Percentiles rank a stretch among this genome's conserved stretches.
phyloP scores from a whole-genome alignment of 495 filamentous ascomycete genomes.

The Penicillium paxilli region DNA sequence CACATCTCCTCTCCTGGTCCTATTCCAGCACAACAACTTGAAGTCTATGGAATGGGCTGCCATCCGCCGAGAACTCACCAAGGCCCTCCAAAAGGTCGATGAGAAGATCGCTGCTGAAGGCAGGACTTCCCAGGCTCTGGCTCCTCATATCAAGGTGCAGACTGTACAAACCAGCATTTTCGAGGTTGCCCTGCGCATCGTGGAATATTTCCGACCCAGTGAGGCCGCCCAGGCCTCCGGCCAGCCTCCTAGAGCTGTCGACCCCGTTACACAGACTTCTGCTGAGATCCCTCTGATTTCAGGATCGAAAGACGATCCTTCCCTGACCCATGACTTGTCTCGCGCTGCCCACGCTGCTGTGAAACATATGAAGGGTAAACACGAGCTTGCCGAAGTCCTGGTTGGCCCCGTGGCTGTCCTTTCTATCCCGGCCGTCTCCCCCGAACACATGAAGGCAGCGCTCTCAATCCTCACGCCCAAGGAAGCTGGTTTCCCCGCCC shows the following conservation, averaged over 20 bases:
- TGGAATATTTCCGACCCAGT: constrained; percentile 79
- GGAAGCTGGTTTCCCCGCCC: constrained; percentile 70
- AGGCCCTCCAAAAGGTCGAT: constrained; percentile 68
- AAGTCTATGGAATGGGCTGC: constrained; percentile 83
- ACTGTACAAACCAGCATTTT: constrained; percentile 89
- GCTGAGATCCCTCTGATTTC: constrained; percentile 32
- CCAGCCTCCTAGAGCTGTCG: constrained; percentile 37
- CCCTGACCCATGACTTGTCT: constrained; percentile 74
- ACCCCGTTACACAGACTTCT: constrained; percentile 44
- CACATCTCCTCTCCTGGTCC: constrained; percentile 80
- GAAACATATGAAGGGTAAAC: constrained; percentile 48
- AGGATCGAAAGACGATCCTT: constrained; percentile 44
- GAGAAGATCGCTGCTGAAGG: constrained; percentile 50
- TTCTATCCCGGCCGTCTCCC: constrained; percentile 79
- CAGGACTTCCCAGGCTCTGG: constrained; percentile 40
- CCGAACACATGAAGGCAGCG: constrained; percentile 75
- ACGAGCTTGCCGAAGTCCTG: constrained; percentile 75
- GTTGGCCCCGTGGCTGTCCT: constrained; percentile 77
- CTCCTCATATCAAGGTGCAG: constrained; percentile 67
- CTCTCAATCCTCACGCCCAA: constrained; percentile 74
- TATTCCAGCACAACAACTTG: constrained; percentile 98
- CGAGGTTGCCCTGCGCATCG: constrained; percentile 74
- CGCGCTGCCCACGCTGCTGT: constrained; percentile 63
- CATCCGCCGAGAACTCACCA: constrained; percentile 76
- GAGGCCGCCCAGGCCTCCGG: constrained; percentile 27